These are phyloP conservation scores for Claviceps sp. DNA, from an alignment of 2,329 filamentous ascomycete species.

Conservation along the genomic window DNA sequence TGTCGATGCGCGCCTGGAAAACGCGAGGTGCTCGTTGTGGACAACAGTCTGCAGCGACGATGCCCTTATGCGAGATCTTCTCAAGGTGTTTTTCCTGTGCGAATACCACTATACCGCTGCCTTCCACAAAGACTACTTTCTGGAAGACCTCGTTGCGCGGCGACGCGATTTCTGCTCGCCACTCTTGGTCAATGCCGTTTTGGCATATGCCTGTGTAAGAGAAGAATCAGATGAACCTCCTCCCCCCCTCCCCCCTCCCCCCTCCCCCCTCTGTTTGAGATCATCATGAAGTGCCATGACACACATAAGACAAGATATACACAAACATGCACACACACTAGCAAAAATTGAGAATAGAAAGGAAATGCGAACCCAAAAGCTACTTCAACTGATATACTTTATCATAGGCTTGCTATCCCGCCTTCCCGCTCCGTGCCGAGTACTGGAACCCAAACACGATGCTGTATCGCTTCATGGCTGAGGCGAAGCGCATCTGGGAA, in stretches of 20 bases:
- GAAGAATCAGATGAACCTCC: no score
- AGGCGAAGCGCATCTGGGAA: slow-evolving; percentile 26
- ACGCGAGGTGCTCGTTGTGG: slow-evolving; percentile 21
- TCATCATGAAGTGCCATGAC: not conserved
- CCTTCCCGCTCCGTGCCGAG: slow-evolving; percentile 16
- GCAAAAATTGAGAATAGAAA: not conserved
- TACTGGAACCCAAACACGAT: slow-evolving; percentile 24
- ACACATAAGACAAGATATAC: not conserved
- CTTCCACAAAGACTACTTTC: slow-evolving; percentile 26
- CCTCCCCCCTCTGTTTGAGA: slow-evolving; percentile 4
- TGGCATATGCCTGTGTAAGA: slow-evolving; percentile 23
- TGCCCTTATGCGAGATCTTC: slow-evolving; percentile 19
- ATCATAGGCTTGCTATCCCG: slow-evolving; percentile 17
- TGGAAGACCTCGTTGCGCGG: slow-evolving; percentile 23
- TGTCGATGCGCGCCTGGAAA: slow-evolving; percentile 19
- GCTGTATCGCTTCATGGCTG: slow-evolving; percentile 22
- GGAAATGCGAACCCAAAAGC: not conserved
- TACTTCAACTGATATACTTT: not conserved
- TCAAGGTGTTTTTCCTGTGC: slow-evolving; percentile 16
- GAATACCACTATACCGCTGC: slow-evolving; percentile 23
- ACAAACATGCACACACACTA: not conserved
- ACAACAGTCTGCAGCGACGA: slow-evolving; percentile 23
- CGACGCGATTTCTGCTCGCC: slow-evolving; percentile 23
- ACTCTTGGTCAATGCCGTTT: slow-evolving; percentile 24
- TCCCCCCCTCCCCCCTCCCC: no score